These are phyloP conservation scores for Geotrichum macrosporum DNA, from an alignment of 1,139 yeast species.

Conservation along the genomic window DNA sequence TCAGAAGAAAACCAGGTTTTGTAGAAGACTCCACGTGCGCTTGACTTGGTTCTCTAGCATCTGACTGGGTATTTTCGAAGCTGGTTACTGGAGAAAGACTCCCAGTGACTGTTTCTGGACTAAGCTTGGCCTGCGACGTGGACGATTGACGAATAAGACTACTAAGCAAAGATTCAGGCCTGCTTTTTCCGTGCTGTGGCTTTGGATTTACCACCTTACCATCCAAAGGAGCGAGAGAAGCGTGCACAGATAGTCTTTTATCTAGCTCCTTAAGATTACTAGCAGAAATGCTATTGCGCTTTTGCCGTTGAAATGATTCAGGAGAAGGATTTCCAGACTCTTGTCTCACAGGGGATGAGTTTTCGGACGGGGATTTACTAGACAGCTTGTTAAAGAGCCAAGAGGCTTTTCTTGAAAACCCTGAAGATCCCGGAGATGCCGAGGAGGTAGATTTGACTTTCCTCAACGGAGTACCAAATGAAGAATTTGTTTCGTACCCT, in stretches of 20 bases:
- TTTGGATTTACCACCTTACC: background rate
- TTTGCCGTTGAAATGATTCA: too few relatives aligned
- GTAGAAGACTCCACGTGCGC: background rate
- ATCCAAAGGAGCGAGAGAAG: background rate
- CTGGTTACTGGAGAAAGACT: slow-evolving; percentile 2
- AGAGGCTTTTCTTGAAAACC: slow-evolving; percentile 3
- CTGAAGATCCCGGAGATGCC: background rate
- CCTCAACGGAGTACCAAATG: slow-evolving; percentile 7
- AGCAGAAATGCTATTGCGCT: slow-evolving; percentile 4
- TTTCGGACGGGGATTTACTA: background rate
- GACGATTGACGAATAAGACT: background rate
- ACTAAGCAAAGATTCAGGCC: background rate
- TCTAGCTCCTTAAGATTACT: background rate
- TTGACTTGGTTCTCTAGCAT: background rate
- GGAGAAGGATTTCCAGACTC: background rate
- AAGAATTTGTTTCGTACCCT: slow-evolving; percentile 27
- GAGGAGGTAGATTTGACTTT: slow-evolving; percentile 9
- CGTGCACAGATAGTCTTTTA: background rate
- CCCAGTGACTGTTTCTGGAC: slow-evolving; percentile 5
- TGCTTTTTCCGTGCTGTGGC: background rate
- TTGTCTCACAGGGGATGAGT: background rate
- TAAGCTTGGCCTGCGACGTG: background rate
- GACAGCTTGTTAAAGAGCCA: slow-evolving; percentile 8
- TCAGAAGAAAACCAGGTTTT: slow-evolving; percentile 11
- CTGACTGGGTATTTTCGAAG: background rate